Evolutionary conservation across 108 stramenopile genomes (phyloP), one percentile per base, ranked within the genome.

Genomic region (Discostella stelligeroides): DNA sequence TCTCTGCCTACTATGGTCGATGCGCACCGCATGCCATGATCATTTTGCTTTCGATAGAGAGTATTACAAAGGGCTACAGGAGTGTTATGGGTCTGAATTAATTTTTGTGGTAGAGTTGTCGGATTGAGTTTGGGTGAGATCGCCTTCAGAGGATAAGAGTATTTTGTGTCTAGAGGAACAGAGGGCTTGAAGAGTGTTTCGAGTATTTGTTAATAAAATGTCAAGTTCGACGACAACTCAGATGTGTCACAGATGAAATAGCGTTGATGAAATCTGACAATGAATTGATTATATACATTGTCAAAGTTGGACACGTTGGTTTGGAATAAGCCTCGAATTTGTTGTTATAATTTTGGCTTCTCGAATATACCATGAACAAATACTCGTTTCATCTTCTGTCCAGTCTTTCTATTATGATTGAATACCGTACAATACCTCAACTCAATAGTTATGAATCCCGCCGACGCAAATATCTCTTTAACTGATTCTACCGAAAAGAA

Each of bases 11-110:
- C 75, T 99, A 98, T 80, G 94, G 88, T 49, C 84, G 98, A 63
- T 98, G 97, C 75, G 98, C 98, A 23, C 98, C 98, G 23, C 98
- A 99, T 85, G 98, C 98, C 37, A 99, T 99, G 97, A 97, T 98
- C 68, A 96, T 98, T 63, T 76, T 99, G 62, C 84, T 99, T 38
- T 93, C 92, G 34, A 97, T 96, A 70, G 97, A 99, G 68, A 87
- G 85, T 51, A 95, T 99, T 63, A 98, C 94, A 18, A 73, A 80
- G 60, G 73, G 74, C 24, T 94, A 94, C 77, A 78, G 70, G 63
- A 87, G 66, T 25, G 49, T 83, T 28, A 83, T 85, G 39, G 66
- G 84, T 21, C 84, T 80, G 62, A 65, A 70, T 24, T 70, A 39
- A 76, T n/a, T 5, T 6, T 3, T 34, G 34, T 5, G 34, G n/a